These are phyloP conservation scores for Ceriops decandra DNA, from an alignment of 345 rosid genomes.

Conservation along the genomic window DNA sequence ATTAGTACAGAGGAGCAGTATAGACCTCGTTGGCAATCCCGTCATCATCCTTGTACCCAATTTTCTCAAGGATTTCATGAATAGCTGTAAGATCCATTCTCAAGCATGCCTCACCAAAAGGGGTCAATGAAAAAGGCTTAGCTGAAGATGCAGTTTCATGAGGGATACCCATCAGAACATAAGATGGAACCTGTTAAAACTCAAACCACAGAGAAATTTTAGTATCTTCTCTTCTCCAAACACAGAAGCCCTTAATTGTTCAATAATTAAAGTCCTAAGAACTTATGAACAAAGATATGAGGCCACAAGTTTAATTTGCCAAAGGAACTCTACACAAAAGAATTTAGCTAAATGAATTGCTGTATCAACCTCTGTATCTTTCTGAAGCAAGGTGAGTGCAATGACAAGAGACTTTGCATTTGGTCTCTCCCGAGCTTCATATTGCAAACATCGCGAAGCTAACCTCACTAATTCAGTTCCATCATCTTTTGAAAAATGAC, in stretches of 20 bases:
- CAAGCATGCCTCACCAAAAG: slow-evolving; percentile 80
- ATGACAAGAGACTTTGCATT: slow-evolving; percentile 75
- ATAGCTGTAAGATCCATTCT: slow-evolving; percentile 77
- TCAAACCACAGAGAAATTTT: too few relatives aligned
- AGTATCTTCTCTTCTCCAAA: too few relatives aligned
- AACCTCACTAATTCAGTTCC: slow-evolving; percentile 79
- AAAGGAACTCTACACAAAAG: background rate
- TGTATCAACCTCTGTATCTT: slow-evolving; percentile 61
- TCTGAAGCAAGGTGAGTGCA: slow-evolving; percentile 72
- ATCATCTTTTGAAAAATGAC: slow-evolving; percentile 89
- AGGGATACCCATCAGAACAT: slow-evolving; percentile 62
- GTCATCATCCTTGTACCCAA: slow-evolving; percentile 78
- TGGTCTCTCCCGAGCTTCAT: slow-evolving; percentile 94
- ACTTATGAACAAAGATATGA: too few relatives aligned
- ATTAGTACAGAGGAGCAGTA: too few relatives aligned
- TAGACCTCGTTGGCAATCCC: slow-evolving; percentile 77
- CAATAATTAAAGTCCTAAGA: too few relatives aligned
- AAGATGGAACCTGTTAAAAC: slow-evolving; percentile 58
- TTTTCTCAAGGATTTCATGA: slow-evolving; percentile 69
- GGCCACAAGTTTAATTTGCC: background rate
- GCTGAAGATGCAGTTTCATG: slow-evolving; percentile 53
- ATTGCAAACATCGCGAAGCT: slow-evolving; percentile 87
- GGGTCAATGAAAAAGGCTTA: slow-evolving; percentile 48
- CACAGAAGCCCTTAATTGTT: too few relatives aligned
- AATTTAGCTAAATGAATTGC: background rate